These are phyloP conservation scores for Picea glauca DNA, from an alignment of 75 land plant genomes.

Conservation along the genomic window DNA sequence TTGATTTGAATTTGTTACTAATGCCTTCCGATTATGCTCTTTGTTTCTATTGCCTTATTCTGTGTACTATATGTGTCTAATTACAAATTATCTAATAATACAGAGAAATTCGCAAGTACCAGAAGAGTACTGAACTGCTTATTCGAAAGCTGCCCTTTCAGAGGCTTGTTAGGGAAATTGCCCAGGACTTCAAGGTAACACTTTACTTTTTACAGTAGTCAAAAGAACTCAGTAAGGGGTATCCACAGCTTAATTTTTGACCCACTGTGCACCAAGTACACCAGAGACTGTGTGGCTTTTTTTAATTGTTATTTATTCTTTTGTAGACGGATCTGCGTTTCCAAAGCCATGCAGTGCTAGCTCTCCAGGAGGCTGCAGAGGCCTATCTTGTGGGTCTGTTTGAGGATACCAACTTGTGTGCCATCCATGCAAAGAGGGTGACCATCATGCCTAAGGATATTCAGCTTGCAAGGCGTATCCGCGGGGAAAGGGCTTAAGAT, in stretches of 20 bases:
- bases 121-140: constrained; percentile 58
- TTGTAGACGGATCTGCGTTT: constrained; percentile 74
- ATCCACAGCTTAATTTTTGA: too few relatives aligned
- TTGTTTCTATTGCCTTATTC: background rate
- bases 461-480: constrained; percentile 53
- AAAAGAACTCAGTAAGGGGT: too few relatives aligned
- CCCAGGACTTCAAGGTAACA: constrained; percentile 58
- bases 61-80: too few relatives aligned
- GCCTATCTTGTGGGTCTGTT: constrained; percentile 69
- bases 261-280: too few relatives aligned
- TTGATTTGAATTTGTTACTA: background rate
- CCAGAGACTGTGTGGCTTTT: background rate
- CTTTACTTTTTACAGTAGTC: too few relatives aligned
- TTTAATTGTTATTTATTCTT: background rate
- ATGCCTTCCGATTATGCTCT: background rate
- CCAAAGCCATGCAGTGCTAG: constrained; percentile 76
- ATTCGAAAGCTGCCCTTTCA: constrained; percentile 60
- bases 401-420: constrained; percentile 45
- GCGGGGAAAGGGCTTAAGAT: constrained; percentile 48
- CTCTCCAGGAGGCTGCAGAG: constrained; percentile 73
- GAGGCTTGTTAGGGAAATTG: constrained; percentile 67
- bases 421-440: constrained; percentile 53
- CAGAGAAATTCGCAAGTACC: constrained; percentile 53
- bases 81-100: background rate
- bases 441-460: constrained; percentile 76